These are phyloP conservation scores for Diutina neorugosa DNA, from an alignment of 1,139 yeast genomes.

Conservation along the genomic window DNA sequence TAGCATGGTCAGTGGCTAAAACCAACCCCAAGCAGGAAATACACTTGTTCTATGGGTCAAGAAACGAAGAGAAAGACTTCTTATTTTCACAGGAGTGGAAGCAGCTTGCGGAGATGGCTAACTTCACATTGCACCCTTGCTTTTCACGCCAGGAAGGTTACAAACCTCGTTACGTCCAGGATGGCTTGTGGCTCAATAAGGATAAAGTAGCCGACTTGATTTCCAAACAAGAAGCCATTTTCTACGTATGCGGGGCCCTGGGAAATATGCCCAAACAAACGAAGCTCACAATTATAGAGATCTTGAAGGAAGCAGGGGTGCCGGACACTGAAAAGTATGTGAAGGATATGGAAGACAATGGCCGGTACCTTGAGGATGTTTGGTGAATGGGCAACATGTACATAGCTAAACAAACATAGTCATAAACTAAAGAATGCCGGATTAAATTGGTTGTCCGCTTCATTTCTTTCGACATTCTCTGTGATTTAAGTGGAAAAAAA, in stretches of 20 bases:
- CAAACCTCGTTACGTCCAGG: slow-evolving; percentile 58
- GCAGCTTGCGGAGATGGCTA: slow-evolving; percentile 16
- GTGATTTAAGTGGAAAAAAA: not conserved
- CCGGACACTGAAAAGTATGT: slow-evolving; percentile 40
- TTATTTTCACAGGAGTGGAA: slow-evolving; percentile 50
- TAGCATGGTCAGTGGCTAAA: slow-evolving; percentile 27
- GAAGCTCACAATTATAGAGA: slow-evolving; percentile 57
- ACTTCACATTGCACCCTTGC: slow-evolving; percentile 12
- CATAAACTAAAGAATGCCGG: no score
- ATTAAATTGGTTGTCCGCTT: no score
- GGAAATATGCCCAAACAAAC: slow-evolving; percentile 95
- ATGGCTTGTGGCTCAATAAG: slow-evolving; percentile 41
- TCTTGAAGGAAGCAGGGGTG: slow-evolving; percentile 33
- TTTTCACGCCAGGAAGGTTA: slow-evolving; percentile 19
- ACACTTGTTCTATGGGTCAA: slow-evolving; percentile 64
- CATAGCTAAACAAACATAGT: not conserved
- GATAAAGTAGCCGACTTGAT: slow-evolving; percentile 39
- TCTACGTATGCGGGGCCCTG: slow-evolving; percentile 84
- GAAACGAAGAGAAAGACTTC: slow-evolving; percentile 56
- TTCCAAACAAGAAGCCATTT: slow-evolving; percentile 39
- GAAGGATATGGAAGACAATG: slow-evolving; percentile 47
- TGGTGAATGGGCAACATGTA: slow-evolving; percentile 37
- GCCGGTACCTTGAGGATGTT: slow-evolving; percentile 79
- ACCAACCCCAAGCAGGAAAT: slow-evolving; percentile 17
- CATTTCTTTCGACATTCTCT: not conserved